Conservation (phyloP, 768 basidiomycete genomes). For the Suillus subluteus region DNA sequence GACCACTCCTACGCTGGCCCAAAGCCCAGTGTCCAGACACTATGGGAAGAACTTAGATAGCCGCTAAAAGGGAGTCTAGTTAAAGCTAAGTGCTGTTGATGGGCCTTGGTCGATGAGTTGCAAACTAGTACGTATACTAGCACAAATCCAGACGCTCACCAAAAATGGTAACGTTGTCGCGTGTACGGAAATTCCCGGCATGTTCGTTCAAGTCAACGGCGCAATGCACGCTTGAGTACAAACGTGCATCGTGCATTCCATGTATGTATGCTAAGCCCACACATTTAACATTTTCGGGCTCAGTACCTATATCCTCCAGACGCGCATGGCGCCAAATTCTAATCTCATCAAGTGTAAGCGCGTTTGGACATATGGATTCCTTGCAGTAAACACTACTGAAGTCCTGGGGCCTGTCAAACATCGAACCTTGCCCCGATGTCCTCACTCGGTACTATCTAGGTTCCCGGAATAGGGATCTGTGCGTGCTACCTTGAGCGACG, state of each 20-base stretch:
- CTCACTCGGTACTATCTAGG: not conserved
- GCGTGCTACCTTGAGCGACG: not conserved
- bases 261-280: not conserved
- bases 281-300: not conserved
- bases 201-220: not conserved
- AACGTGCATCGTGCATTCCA: not conserved
- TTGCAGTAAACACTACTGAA: not conserved
- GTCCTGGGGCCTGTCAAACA: not conserved
- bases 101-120: not conserved
- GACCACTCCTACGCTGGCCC: constrained; percentile 1
- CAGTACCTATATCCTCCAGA: not conserved
- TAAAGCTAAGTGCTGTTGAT: not conserved
- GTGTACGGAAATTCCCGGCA: not conserved
- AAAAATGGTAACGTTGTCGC: not conserved
- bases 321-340: not conserved
- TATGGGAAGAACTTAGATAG: not conserved
- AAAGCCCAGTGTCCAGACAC: constrained; percentile 6
- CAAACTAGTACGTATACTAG: not conserved
- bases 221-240: not conserved
- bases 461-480: not conserved
- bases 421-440: not conserved
- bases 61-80: not conserved
- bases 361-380: not conserved
- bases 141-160: not conserved
- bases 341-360: not conserved